Evolutionary conservation across 2,329 filamentous ascomycete genomes (phyloP), one percentile per base, ranked within the genome.

Genomic region (Pseudocercospora musae): DNA sequence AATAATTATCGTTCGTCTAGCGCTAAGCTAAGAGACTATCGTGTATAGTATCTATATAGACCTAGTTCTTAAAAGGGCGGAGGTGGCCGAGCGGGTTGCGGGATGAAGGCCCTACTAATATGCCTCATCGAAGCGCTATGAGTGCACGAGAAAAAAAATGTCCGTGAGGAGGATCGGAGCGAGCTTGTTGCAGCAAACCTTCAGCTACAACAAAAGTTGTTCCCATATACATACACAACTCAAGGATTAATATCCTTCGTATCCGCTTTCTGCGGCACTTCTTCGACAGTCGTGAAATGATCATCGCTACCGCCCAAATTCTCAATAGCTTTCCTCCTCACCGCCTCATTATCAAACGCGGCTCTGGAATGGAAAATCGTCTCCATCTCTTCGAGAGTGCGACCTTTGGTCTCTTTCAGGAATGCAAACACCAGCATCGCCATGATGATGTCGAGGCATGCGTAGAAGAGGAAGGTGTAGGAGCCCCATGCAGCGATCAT

Each of bases 401-500:
- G 68, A 6, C 73, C 74, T 49, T 73, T 71, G 0, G 76, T 78
- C 66, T 79, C 76, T 4, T 73, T 72, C 37, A 78, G 65, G 55
- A 75, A 73, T 18, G 78, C 70, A 46, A 72, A 78, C 27, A 77
- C 77, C 5, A 78, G 65, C 4, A 74, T 63, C 0, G 76, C 76
- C 63, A 81, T 81, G 37, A 78, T 69, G 11, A 78, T 62, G 62
- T 81, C 79, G 18, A 81, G 78, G 9, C 78, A 63, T 18, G 78
- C 80, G 75, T 80, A 83, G 62, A 83, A 73, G 3, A 82, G 67
- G 62, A 73, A 73, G 4, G 66, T 64, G 65, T 81, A 82, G 0
- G 78, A 79, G 11, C 75, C 77, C 79, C 78, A 83, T 0, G 78
- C 77, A 59, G 84, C 67, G 58, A 84, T 80, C 77, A 82, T 82